A percentile compares a stretch with the other conserved stretches of the same genome.
These are phyloP conservation scores for Dipteronia sinensis DNA, from an alignment of 345 rosid genomes.

Conservation along the genomic window DNA sequence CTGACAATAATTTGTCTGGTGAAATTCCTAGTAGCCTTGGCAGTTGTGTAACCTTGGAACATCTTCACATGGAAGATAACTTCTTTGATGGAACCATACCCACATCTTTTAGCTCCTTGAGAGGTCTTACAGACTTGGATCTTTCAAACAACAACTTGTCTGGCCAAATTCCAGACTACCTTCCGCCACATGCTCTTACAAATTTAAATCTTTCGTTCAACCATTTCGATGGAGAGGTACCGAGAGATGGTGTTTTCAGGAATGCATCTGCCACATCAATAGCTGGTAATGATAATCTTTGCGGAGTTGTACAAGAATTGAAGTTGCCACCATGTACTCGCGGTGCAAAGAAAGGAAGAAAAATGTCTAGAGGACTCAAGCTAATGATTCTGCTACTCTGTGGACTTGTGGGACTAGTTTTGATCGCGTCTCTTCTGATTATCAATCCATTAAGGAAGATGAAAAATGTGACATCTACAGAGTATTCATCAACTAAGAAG, in stretches of 20 bases:
- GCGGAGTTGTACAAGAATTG: slow-evolving; percentile 23
- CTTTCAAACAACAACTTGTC: slow-evolving; percentile 33
- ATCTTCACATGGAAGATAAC: slow-evolving; percentile 19
- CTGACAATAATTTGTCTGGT: slow-evolving; percentile 27
- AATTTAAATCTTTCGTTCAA: slow-evolving; percentile 28
- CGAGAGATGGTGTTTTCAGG: slow-evolving; percentile 14
- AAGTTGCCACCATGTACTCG: slow-evolving; percentile 15
- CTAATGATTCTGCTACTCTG: background rate
- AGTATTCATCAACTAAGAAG: background rate
- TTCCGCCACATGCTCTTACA: slow-evolving; percentile 3
- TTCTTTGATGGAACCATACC: slow-evolving; percentile 31
- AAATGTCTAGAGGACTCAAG: background rate
- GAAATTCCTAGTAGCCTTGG: slow-evolving; percentile 25
- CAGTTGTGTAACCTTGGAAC: slow-evolving; percentile 23
- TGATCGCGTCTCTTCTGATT: slow-evolving; percentile 1
- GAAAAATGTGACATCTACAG: slow-evolving; percentile 9
- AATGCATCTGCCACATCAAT: slow-evolving; percentile 17
- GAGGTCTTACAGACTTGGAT: slow-evolving; percentile 20
- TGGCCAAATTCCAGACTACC: slow-evolving; percentile 24
- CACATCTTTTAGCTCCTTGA: slow-evolving; percentile 19
- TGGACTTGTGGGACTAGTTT: background rate
- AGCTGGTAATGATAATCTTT: slow-evolving; percentile 25
- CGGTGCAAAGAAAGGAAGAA: background rate
- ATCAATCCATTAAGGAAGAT: slow-evolving; percentile 4
- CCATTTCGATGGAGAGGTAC: slow-evolving; percentile 29